phyloP scores from a whole-genome alignment of 371 early-diverging fungal species.

The Mucor mucedo region DNA sequence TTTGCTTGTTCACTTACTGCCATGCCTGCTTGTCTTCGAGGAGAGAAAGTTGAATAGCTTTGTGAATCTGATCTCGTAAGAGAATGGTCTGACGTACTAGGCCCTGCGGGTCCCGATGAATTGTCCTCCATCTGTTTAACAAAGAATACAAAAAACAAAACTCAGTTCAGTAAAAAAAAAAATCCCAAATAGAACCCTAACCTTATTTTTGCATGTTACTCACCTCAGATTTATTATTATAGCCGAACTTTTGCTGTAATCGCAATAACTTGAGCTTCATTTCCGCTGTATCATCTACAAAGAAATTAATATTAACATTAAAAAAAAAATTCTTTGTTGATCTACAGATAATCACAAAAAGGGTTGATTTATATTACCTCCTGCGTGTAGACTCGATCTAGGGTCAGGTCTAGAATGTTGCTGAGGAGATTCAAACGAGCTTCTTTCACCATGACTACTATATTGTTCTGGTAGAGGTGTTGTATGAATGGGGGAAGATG shows the following conservation, averaged over 20 bases:
- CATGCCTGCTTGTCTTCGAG: conserved; percentile 16
- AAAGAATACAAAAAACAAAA: neutral
- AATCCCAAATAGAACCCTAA: neutral
- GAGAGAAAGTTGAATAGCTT: conserved; percentile 7
- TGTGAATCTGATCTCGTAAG: conserved; percentile 4
- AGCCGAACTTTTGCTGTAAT: conserved; percentile 70
- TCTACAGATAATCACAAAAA: neutral
- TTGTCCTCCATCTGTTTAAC: conserved; percentile 5
- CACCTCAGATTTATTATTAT: conserved; percentile 33
- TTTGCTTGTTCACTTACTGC: no score
- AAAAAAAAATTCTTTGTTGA: neutral
- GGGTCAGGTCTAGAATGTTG: neutral
- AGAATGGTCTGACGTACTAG: conserved; percentile 10
- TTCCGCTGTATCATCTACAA: conserved; percentile 46
- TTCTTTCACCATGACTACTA: neutral
- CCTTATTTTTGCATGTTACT: neutral
- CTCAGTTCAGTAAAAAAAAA: neutral
- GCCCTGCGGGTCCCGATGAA: conserved; percentile 5
- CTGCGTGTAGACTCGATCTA: conserved; percentile 17
- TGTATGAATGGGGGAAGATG: neutral
- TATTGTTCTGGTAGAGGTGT: neutral
- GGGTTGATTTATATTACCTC: conserved; percentile 3
- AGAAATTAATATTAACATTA: neutral
- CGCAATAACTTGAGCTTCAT: conserved; percentile 55
- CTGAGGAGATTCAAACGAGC: neutral